Evolutionary conservation across 371 early-diverging fungal species (phyloP).

Genomic region (Furculomyces boomerangus): DNA sequence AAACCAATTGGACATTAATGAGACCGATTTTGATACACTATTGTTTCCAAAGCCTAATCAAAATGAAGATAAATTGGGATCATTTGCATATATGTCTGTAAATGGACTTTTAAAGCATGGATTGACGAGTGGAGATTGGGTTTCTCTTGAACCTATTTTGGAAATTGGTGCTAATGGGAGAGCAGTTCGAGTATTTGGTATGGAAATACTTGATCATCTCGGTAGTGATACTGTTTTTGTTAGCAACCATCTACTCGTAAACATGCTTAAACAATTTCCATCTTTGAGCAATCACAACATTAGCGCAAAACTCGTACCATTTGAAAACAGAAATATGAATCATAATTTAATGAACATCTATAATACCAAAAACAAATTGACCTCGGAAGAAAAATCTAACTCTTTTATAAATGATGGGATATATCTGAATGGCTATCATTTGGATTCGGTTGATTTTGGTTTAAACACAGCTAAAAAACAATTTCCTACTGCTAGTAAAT

Average conservation of each 20-base stretch:
- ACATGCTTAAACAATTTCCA: too few species aligned
- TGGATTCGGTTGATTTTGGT: conserved; percentile 13
- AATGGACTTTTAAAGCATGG: conserved; percentile 37
- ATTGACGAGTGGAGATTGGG: conserved; percentile 63
- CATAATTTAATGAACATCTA: background rate
- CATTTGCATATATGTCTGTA: conserved; percentile 21
- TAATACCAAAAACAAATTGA: background rate
- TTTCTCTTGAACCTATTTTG: conserved; percentile 4
- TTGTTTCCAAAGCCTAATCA: background rate
- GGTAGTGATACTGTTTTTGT: background rate
- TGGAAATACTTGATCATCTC: conserved; percentile 20
- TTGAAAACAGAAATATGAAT: background rate
- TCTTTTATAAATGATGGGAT: background rate
- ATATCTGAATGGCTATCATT: conserved; percentile 2
- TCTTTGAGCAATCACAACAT: conserved; percentile 11
- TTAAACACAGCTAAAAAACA: conserved; percentile 4
- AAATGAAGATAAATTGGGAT: conserved; percentile 11
- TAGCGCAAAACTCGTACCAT: background rate
- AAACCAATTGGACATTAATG: conserved; percentile 1
- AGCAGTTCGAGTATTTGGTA: conserved; percentile 28
- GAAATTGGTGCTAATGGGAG: conserved; percentile 13
- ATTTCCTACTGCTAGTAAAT: conserved; percentile 37
- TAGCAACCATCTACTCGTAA: conserved; percentile 4
- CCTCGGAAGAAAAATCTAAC: background rate
- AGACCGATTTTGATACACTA: conserved; percentile 7